Evolutionary conservation across 1,284 basidiomycete species (phyloP).

Genomic region (Rhodotorula sp.): DNA sequence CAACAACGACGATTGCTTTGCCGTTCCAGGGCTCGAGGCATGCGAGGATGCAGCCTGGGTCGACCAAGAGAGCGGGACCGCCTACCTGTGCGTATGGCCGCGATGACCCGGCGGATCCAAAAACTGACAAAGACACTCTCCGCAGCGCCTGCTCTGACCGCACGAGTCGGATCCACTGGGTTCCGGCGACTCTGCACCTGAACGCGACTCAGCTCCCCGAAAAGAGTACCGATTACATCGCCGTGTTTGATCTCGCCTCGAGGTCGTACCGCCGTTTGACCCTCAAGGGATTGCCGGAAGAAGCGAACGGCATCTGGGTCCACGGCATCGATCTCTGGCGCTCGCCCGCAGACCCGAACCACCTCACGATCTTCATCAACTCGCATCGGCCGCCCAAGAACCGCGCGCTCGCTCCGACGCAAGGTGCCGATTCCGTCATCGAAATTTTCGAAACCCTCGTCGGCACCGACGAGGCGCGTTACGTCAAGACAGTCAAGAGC

Average conservation of each 20-base stretch:
- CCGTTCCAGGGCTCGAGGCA: slow-evolving; percentile 19
- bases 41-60: slow-evolving; percentile 34
- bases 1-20: slow-evolving; percentile 28
- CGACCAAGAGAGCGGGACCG: slow-evolving; percentile 14
- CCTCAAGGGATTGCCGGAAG: slow-evolving; percentile 15
- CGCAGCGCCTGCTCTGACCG: slow-evolving; percentile 59
- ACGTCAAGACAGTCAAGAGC: slow-evolving; percentile 62
- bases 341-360: slow-evolving; percentile 55
- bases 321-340: slow-evolving; percentile 72
- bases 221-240: slow-evolving; percentile 59
- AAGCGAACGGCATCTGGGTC: slow-evolving; percentile 52
- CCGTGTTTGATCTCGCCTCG: slow-evolving; percentile 55
- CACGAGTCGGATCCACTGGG: slow-evolving; percentile 58
- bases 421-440: slow-evolving; percentile 68
- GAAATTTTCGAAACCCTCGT: slow-evolving; percentile 65
- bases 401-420: slow-evolving; percentile 48
- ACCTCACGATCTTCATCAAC: slow-evolving; percentile 64
- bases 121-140: not conserved
- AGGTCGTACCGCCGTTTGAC: slow-evolving; percentile 8
- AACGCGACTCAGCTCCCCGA: slow-evolving; percentile 37
- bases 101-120: not conserved
- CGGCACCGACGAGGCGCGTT: slow-evolving; percentile 55
- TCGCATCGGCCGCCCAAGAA: slow-evolving; percentile 61
- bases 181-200: slow-evolving; percentile 55
- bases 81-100: slow-evolving; percentile 25